Conservation (phyloP, 306 rosid species). For the Acacia crassicarpa region DNA sequence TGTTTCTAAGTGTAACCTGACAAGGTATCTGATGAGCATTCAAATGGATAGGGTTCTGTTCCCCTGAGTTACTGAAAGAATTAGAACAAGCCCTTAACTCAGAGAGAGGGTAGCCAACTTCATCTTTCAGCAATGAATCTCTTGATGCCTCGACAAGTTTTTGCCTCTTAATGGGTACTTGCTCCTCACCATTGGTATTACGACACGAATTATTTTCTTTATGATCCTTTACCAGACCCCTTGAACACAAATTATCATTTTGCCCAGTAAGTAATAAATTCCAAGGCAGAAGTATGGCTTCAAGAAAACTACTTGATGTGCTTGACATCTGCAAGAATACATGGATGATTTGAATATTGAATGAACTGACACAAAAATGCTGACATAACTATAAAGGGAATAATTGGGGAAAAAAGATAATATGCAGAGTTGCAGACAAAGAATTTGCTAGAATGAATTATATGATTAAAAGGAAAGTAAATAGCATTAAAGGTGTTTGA, state of each 20-base stretch:
- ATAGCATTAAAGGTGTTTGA: neutral
- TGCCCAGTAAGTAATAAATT: slow-evolving; percentile 51
- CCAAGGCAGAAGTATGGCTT: slow-evolving; percentile 70
- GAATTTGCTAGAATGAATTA: slow-evolving; percentile 4
- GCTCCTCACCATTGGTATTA: slow-evolving; percentile 29
- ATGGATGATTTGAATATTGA: neutral
- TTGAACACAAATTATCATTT: slow-evolving; percentile 34
- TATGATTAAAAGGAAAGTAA: neutral
- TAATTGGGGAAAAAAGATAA: neutral
- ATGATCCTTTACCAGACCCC: slow-evolving; percentile 35
- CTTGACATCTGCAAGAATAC: slow-evolving; percentile 43
- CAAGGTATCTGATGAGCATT: slow-evolving; percentile 52
- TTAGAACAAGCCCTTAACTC: slow-evolving; percentile 46
- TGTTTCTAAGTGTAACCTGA: slow-evolving; percentile 48
- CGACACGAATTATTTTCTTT: slow-evolving; percentile 36
- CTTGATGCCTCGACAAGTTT: slow-evolving; percentile 43
- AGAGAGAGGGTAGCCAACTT: slow-evolving; percentile 35
- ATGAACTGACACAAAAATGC: slow-evolving; percentile 9
- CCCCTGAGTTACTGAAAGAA: slow-evolving; percentile 36
- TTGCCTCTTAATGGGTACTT: slow-evolving; percentile 50
- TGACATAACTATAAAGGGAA: neutral
- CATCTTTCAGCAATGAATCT: slow-evolving; percentile 34
- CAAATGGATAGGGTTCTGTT: slow-evolving; percentile 35
- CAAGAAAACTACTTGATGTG: slow-evolving; percentile 61
- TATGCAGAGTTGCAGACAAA: neutral